phyloP scores from a whole-genome alignment of 2,329 filamentous ascomycete genomes.

The Aspergillus sp. region DNA sequence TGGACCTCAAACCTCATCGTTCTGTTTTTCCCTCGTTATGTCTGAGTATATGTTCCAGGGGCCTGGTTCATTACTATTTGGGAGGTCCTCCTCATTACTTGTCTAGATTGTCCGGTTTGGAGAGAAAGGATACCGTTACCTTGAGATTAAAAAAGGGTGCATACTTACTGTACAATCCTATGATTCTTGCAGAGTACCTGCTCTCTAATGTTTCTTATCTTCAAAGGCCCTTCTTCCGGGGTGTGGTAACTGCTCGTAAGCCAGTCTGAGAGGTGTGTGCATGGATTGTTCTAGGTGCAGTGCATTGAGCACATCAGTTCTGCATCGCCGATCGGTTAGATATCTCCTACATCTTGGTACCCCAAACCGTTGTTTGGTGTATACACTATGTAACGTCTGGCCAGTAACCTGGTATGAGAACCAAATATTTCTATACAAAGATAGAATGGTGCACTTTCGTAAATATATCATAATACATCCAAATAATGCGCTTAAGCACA shows the following conservation, averaged over 20 bases:
- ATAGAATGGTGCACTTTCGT: not conserved
- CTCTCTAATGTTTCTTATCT: not conserved
- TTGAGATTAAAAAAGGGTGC: not conserved
- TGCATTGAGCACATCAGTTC: not conserved
- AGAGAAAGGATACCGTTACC: not conserved
- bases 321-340: not conserved
- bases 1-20: constrained; percentile 1
- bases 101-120: not conserved
- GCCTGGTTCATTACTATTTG: not conserved
- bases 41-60: not conserved
- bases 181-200: not conserved
- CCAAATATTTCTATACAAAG: constrained; percentile 1
- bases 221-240: not conserved
- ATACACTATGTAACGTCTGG: not conserved
- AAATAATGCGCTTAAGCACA: not conserved
- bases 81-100: not conserved
- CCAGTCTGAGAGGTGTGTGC: not conserved
- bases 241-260: not conserved
- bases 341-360: no score
- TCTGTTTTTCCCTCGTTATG: constrained; percentile 1
- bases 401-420: not conserved
- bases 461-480: constrained; percentile 10
- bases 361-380: not conserved
- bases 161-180: not conserved
- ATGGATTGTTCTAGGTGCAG: not conserved